Evolutionary conservation across 2,329 filamentous ascomycete genomes (phyloP).

Genomic region (Fusarium siculi): DNA sequence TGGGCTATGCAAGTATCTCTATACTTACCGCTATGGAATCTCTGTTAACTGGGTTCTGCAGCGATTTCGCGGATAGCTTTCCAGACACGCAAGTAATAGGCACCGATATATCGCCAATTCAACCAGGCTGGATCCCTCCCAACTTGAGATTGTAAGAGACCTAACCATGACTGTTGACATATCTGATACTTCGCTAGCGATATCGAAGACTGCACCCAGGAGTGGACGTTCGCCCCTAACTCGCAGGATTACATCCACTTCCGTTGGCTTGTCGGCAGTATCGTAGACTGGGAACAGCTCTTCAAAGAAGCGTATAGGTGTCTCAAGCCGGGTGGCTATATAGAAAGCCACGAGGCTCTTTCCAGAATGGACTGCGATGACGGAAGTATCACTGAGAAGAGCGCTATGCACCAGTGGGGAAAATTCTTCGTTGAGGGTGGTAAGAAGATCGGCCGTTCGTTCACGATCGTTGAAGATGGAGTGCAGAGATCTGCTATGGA

Average conservation of each 20-base stretch:
- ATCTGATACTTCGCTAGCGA: background rate
- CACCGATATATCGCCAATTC: slow-evolving; percentile 31
- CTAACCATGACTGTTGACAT: fast-evolving
- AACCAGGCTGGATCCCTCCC: slow-evolving; percentile 23
- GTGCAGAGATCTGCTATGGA: slow-evolving; percentile 23
- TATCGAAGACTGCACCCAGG: slow-evolving; percentile 34
- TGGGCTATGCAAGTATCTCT: slow-evolving; percentile 26
- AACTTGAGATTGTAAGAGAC: slow-evolving; percentile 15
- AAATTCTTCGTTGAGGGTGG: slow-evolving; percentile 33
- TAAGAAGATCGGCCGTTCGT: slow-evolving; percentile 25
- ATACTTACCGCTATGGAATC: no score
- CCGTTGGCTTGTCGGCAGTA: slow-evolving; percentile 29
- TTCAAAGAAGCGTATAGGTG: slow-evolving; percentile 27
- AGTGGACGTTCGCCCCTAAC: slow-evolving; percentile 27
- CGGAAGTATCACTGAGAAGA: slow-evolving; percentile 11
- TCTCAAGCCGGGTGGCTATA: slow-evolving; percentile 18
- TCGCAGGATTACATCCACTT: slow-evolving; percentile 33
- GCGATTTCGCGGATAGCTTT: slow-evolving; percentile 27
- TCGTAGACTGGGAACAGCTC: slow-evolving; percentile 15
- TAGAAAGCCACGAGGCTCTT: slow-evolving; percentile 30
- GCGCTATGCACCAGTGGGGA: slow-evolving; percentile 34
- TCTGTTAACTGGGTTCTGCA: background rate
- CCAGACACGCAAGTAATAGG: slow-evolving; percentile 19
- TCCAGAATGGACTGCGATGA: slow-evolving; percentile 28
- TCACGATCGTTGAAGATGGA: slow-evolving; percentile 21